Percentiles rank a stretch among this genome's conserved stretches.
Conservation (phyloP, 306 rosid species). For the Casuarina cunninghamiana region DNA sequence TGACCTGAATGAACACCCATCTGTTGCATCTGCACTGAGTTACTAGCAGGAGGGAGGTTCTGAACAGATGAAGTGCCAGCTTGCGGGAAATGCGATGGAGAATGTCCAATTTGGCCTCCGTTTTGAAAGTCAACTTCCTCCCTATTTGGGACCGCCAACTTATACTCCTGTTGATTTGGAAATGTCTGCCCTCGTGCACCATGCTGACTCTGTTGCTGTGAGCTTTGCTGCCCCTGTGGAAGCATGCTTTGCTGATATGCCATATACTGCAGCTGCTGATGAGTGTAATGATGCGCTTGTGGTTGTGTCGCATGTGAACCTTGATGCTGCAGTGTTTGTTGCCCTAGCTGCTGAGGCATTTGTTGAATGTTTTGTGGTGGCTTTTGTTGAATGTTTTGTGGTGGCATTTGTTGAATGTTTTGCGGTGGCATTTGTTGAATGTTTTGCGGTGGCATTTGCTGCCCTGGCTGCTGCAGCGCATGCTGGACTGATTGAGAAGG, state of each 20-base stretch:
- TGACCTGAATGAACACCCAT: slow-evolving; percentile 59
- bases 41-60: slow-evolving; percentile 52
- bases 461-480: slow-evolving; percentile 48
- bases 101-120: slow-evolving; percentile 67
- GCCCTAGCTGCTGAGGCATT: slow-evolving; percentile 55
- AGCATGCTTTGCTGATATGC: slow-evolving; percentile 60
- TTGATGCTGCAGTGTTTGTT: slow-evolving; percentile 56
- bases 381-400: slow-evolving; percentile 22
- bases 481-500: slow-evolving; percentile 28
- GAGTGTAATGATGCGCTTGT: slow-evolving; percentile 60
- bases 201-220: slow-evolving; percentile 55
- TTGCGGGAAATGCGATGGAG: slow-evolving; percentile 77
- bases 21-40: slow-evolving; percentile 56
- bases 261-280: slow-evolving; percentile 67
- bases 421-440: slow-evolving; percentile 42
- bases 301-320: slow-evolving; percentile 52
- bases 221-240: slow-evolving; percentile 58
- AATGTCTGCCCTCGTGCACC: slow-evolving; percentile 53
- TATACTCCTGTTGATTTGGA: slow-evolving; percentile 66
- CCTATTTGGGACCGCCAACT: slow-evolving; percentile 36
- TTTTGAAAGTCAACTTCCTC: slow-evolving; percentile 71
- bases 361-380: slow-evolving; percentile 29
- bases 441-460: slow-evolving; percentile 52
- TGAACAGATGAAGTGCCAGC: slow-evolving; percentile 52
- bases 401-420: slow-evolving; percentile 34